Percentiles rank a stretch among this genome's conserved stretches.
Evolutionary conservation across 2,329 filamentous ascomycete species (phyloP).

Genomic region (Botrytis sinoallii): DNA sequence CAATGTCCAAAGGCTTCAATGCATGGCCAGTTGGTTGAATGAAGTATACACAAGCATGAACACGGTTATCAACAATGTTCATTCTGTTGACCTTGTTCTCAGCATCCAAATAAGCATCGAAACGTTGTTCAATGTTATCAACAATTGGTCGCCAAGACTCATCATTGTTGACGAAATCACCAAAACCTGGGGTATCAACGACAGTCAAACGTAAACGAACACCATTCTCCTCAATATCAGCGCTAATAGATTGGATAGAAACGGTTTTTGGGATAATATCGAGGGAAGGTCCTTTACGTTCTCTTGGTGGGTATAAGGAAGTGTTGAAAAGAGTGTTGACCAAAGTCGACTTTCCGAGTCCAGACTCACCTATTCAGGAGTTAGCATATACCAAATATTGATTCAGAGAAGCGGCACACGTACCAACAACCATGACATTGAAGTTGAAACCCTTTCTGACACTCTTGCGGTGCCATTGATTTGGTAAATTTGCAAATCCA

Average conservation of each 20-base stretch:
- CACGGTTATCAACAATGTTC: constrained; percentile 99
- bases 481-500: constrained; percentile 96
- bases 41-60: constrained; percentile 99
- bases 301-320: constrained; percentile 95
- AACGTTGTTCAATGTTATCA: constrained; percentile 99
- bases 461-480: constrained; percentile 99
- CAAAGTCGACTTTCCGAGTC: constrained; percentile 96
- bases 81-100: constrained; percentile 99
- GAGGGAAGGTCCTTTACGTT: constrained; percentile 94
- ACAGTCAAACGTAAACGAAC: constrained; percentile 95
- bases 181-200: constrained; percentile 96
- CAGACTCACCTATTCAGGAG: constrained; percentile 77
- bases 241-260: constrained; percentile 89
- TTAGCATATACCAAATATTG: constrained; percentile 23
- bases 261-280: constrained; percentile 99
- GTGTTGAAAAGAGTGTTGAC: constrained; percentile 99
- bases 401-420: constrained; percentile 42
- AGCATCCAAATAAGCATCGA: constrained; percentile 95
- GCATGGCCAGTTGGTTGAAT: constrained; percentile 98
- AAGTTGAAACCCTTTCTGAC: constrained; percentile 99
- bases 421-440: constrained; percentile 99
- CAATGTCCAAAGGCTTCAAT: constrained; percentile 95
- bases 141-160: constrained; percentile 99
- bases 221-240: constrained; percentile 97
- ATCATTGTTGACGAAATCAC: constrained; percentile 99